phyloP scores from a whole-genome alignment of 148 eudicot genomes.

The Suaeda aralocaspica region DNA sequence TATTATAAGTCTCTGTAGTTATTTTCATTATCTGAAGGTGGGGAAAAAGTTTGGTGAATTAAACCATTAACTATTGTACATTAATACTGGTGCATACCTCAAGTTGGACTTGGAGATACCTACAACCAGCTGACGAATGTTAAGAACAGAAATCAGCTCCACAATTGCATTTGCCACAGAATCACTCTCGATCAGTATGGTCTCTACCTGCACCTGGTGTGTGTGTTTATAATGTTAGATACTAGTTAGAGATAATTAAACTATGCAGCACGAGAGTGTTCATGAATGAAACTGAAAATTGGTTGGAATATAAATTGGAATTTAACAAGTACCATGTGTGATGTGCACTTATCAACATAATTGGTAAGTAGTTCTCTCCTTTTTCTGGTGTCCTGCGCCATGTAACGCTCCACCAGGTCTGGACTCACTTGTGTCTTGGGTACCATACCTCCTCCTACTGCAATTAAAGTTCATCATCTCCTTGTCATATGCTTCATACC shows the following conservation, averaged over 20 bases:
- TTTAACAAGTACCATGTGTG: conserved; percentile 56
- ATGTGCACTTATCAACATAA: conserved; percentile 49
- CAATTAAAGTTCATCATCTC: not conserved
- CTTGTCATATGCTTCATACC: too few relatives aligned
- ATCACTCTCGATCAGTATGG: conserved; percentile 80
- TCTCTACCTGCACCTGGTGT: conserved; percentile 89
- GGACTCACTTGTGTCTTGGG: conserved; percentile 58
- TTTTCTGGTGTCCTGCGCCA: conserved; percentile 51
- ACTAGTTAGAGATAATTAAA: too few relatives aligned
- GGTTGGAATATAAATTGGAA: not conserved
- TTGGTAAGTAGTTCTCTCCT: conserved; percentile 55
- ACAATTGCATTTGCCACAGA: conserved; percentile 56
- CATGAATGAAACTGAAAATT: too few relatives aligned
- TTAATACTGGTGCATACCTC: conserved; percentile 28
- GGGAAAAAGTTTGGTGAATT: too few relatives aligned
- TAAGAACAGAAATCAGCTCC: conserved; percentile 73
- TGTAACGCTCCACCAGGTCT: conserved; percentile 50
- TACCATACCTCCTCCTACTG: conserved; percentile 61
- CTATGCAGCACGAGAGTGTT: too few relatives aligned
- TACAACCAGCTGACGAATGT: conserved; percentile 56
- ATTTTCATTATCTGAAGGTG: too few relatives aligned
- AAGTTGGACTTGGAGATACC: conserved; percentile 62
- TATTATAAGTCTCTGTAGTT: too few relatives aligned
- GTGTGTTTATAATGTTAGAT: too few relatives aligned
- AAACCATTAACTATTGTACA: too few relatives aligned